A percentile compares a stretch with the other conserved stretches of the same genome.
phyloP scores from a whole-genome alignment of 306 rosid genomes.

The Casuarina glauca region DNA sequence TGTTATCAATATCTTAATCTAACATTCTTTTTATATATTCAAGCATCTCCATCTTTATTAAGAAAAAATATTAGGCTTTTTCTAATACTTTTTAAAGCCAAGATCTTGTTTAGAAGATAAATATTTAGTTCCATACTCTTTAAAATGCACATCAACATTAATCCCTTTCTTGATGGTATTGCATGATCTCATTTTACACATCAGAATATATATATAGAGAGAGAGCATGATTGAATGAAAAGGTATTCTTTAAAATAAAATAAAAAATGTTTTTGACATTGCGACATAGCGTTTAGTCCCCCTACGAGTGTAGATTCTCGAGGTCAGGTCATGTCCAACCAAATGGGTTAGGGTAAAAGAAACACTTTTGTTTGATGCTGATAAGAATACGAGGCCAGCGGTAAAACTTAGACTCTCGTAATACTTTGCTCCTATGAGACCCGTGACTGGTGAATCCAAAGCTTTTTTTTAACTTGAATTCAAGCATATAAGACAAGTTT shows the following conservation, averaged over 20 bases:
- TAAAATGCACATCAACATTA: background rate
- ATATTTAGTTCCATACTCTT: background rate
- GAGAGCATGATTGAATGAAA: background rate
- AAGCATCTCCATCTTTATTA: no score
- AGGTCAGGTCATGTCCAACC: background rate
- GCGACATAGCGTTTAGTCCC: background rate
- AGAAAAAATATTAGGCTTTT: no score
- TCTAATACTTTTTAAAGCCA: background rate
- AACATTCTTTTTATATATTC: no score
- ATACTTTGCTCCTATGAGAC: background rate
- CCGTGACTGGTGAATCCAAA: background rate
- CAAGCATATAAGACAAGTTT: conserved; percentile 11
- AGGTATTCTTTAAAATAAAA: background rate
- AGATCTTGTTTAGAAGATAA: no score
- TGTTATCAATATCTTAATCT: no score
- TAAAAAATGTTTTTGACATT: no score
- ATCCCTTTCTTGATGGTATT: background rate
- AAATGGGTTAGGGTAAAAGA: background rate
- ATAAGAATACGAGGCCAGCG: no score
- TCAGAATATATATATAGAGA: background rate
- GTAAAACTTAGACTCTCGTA: background rate
- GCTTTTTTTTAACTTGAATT: background rate
- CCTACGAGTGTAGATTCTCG: background rate
- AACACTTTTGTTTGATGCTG: background rate
- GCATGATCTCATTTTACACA: background rate